Conservation (phyloP, 2,329 filamentous ascomycete genomes). For the Monilinia polystroma region DNA sequence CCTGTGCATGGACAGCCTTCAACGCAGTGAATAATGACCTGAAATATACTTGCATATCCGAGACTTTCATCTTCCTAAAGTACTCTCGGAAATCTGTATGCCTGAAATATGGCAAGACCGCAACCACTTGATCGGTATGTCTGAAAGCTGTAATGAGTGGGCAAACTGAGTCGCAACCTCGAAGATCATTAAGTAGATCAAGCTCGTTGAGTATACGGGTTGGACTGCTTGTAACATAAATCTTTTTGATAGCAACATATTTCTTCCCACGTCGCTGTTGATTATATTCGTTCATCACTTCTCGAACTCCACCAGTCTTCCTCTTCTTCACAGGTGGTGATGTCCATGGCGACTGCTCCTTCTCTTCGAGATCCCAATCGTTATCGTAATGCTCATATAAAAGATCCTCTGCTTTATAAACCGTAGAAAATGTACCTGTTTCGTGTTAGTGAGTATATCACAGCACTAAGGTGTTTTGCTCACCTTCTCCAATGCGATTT, state of each 20-base stretch:
- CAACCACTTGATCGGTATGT: slow-evolving; percentile 89
- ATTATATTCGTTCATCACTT: slow-evolving; percentile 35
- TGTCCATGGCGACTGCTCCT: slow-evolving; percentile 64
- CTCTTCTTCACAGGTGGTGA: slow-evolving; percentile 63
- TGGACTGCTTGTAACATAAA: slow-evolving; percentile 96
- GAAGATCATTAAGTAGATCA: slow-evolving; percentile 84
- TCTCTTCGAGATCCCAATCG: slow-evolving; percentile 74
- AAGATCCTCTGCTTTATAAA: slow-evolving; percentile 97
- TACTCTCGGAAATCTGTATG: slow-evolving; percentile 94
- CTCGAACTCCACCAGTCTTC: slow-evolving; percentile 43
- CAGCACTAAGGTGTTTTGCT: slow-evolving; percentile 24
- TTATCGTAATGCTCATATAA: slow-evolving; percentile 81
- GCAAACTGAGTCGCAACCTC: slow-evolving; percentile 80
- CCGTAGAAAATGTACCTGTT: slow-evolving; percentile 92
- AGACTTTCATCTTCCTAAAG: slow-evolving; percentile 83
- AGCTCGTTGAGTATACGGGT: slow-evolving; percentile 93
- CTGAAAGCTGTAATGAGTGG: slow-evolving; percentile 97
- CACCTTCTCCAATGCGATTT: slow-evolving; percentile 96
- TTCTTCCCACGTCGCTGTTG: slow-evolving; percentile 55
- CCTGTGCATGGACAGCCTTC: slow-evolving; percentile 74
- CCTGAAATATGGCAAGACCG: slow-evolving; percentile 91
- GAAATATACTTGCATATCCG: slow-evolving; percentile 88
- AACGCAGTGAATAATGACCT: slow-evolving; percentile 84
- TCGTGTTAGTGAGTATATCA: slow-evolving; percentile 26
- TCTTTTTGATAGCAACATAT: slow-evolving; percentile 98